phyloP scores from a whole-genome alignment of 2,329 filamentous ascomycete genomes.

The Macrophomina phaseolina region DNA sequence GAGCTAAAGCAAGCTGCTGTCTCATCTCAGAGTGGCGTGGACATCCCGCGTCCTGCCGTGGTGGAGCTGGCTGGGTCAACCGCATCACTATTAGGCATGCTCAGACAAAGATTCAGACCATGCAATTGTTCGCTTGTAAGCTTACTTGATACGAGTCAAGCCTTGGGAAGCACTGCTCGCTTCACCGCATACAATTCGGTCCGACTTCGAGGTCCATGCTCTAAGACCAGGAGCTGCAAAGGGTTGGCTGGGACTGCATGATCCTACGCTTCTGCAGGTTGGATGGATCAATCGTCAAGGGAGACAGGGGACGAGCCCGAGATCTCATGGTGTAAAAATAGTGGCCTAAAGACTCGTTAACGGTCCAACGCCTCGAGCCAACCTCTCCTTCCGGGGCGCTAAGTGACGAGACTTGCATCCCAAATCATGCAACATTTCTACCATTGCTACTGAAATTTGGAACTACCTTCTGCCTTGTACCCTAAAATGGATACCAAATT shows the following conservation, averaged over 20 bases:
- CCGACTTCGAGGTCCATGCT: neutral
- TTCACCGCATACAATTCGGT: neutral
- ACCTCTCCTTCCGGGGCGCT: neutral
- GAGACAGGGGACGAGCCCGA: too few relatives aligned
- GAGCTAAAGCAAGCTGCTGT: neutral
- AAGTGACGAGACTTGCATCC: neutral
- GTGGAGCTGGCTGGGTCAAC: neutral
- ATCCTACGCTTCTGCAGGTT: neutral
- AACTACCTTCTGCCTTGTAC: neutral
- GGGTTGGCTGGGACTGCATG: neutral
- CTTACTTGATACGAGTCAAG: slow-evolving; percentile 6
- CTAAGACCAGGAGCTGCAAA: neutral
- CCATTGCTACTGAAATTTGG: too few relatives aligned
- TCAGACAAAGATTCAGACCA: neutral
- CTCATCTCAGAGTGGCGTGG: neutral
- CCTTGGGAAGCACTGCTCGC: neutral
- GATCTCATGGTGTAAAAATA: too few relatives aligned
- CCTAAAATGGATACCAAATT: neutral
- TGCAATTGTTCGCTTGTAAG: neutral
- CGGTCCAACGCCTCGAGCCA: too few relatives aligned
- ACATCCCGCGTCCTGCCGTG: neutral
- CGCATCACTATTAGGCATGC: neutral
- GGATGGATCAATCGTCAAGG: neutral
- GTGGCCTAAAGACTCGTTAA: too few relatives aligned
- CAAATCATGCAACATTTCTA: too few relatives aligned